Evolutionary conservation across 2,329 filamentous ascomycete genomes (phyloP).

Genomic region (Exophiala viscosa): DNA sequence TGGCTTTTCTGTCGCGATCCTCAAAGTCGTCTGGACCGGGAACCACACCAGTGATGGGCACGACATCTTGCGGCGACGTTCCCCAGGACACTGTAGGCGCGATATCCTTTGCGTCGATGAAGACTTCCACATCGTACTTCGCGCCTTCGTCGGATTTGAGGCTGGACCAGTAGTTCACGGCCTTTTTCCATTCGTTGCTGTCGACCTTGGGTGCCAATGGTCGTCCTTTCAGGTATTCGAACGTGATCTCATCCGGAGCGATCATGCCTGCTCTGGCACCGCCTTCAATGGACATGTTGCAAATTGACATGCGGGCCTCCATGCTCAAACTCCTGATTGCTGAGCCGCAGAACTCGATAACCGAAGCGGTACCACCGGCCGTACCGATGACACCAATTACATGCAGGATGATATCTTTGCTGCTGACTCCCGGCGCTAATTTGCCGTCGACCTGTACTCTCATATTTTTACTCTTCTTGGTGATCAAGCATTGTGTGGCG

Average conservation of each 20-base stretch:
- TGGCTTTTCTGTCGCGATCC: constrained; percentile 72
- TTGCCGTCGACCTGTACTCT: constrained; percentile 90
- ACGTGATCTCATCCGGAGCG: constrained; percentile 88
- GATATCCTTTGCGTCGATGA: constrained; percentile 90
- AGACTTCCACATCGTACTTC: constrained; percentile 83
- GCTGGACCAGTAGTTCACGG: constrained; percentile 80
- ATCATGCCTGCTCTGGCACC: constrained; percentile 96
- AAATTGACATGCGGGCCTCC: constrained; percentile 98
- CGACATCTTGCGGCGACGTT: constrained; percentile 90
- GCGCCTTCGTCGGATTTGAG: constrained; percentile 83
- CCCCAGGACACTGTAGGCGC: constrained; percentile 94
- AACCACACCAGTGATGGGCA: constrained; percentile 89
- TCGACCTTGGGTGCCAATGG: constrained; percentile 82
- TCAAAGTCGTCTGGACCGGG: constrained; percentile 85
- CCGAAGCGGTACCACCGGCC: constrained; percentile 86
- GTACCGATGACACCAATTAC: constrained; percentile 93
- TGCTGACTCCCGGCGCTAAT: constrained; percentile 84
- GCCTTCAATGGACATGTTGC: constrained; percentile 98
- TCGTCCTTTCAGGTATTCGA: constrained; percentile 88
- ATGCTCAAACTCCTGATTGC: constrained; percentile 87
- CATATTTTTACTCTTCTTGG: constrained; percentile 97
- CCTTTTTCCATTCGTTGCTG: constrained; percentile 85
- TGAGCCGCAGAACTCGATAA: constrained; percentile 96
- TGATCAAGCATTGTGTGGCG: constrained; percentile 92
- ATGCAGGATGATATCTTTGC: constrained; percentile 91